Evolutionary conservation across 306 rosid genomes (phyloP).

Genomic region (Pueraria montana): DNA sequence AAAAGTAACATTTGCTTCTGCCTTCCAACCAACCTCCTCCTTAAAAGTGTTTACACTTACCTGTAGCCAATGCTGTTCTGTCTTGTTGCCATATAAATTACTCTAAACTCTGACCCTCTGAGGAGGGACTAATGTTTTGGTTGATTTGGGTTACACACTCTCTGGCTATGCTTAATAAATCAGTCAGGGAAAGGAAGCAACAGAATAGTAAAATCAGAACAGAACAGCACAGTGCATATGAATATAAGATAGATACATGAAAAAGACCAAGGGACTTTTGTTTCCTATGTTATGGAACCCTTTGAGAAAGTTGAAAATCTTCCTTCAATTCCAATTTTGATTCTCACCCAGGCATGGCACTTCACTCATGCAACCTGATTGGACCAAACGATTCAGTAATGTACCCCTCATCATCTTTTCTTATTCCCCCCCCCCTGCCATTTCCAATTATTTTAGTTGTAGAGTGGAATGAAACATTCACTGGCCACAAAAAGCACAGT

Average conservation of each 20-base stretch:
- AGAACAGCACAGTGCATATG: neutral
- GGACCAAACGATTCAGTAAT: constrained; percentile 45
- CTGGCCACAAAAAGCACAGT: constrained; percentile 6
- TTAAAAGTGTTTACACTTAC: constrained; percentile 40
- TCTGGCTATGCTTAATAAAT: constrained; percentile 29
- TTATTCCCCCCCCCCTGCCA: neutral
- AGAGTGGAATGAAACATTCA: constrained; percentile 28
- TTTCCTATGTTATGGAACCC: constrained; percentile 21
- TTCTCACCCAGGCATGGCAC: constrained; percentile 23
- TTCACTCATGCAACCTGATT: constrained; percentile 56
- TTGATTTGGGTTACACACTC: constrained; percentile 28
- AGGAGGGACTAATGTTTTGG: neutral
- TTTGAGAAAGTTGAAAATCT: constrained; percentile 56
- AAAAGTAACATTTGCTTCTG: neutral
- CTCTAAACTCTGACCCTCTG: constrained; percentile 13
- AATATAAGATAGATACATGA: neutral
- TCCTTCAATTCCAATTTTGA: constrained; percentile 63
- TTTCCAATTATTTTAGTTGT: neutral
- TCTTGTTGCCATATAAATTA: constrained; percentile 48
- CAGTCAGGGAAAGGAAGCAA: neutral
- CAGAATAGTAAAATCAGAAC: neutral
- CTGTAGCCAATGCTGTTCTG: constrained; percentile 47
- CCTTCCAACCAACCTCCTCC: too few species aligned
- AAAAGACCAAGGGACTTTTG: constrained; percentile 35
- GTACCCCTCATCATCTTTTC: constrained; percentile 18